Evolutionary conservation across 129 eudicot genomes (phyloP), one percentile per base, ranked within the genome.

Genomic region (Pseudognaphalium luteoalbum): DNA sequence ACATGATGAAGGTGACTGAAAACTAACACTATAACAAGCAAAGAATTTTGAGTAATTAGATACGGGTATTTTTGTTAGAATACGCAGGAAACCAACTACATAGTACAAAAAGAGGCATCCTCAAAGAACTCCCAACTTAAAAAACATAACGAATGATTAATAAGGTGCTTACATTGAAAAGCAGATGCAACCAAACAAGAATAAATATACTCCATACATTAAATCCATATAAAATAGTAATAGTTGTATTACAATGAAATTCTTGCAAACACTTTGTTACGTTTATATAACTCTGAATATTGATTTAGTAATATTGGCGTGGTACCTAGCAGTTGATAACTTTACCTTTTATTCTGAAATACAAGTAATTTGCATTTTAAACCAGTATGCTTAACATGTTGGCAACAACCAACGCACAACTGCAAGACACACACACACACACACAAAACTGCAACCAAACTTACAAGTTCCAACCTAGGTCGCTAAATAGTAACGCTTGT

Each of bases 1-100:
- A 91, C 97, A 91, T 91, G 74, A 58, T 86, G 90, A 44, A 71
- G 15, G 21, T 42, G n/a, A 25, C 22, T 32, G 32, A 54, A 71
- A 32, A 56, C 83, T 75, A 73, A 71, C 25, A 56, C 83, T 75
- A 76, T 47, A 44, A 4, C 70, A 54, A 73, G 51, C 20, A 62
- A 63, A 83, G 6, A 25, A 58, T 9, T 16, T 74, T 66, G 11
- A 70, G 73, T 47, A 56, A 76, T 65, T 81, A 74, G 34, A 37
- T 12, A 34, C 15, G 47, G 14, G 9, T 9, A 9, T 20, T 17
- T 6, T 10, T 59, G 22, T n/a, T 66, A 21, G 5, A 17, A 70
- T 63, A 20, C 2, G 51, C 66, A 52, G 6, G 21, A 75, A 34
- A 2, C 59, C 41, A 64, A 28, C 28, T 9, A 54, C 7, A 22